Percentiles rank a stretch among this genome's conserved stretches.
These are phyloP conservation scores for Multifurca ochricompacta DNA, from an alignment of 768 basidiomycete genomes.

Conservation along the genomic window DNA sequence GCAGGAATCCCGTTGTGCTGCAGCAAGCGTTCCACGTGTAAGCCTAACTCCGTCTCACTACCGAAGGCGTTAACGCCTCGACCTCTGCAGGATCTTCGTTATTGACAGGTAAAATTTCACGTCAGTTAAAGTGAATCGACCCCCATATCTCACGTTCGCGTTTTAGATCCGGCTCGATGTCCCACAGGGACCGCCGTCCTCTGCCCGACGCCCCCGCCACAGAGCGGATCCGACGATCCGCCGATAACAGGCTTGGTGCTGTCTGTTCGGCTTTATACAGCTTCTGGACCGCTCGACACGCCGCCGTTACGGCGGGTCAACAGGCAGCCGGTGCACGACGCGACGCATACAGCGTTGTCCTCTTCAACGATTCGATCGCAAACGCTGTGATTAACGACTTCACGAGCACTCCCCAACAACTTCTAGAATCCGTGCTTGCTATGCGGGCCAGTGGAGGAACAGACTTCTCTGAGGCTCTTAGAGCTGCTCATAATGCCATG, in stretches of 20 bases:
- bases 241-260: slow-evolving; percentile 48
- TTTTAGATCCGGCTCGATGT: slow-evolving; percentile 47
- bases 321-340: slow-evolving; percentile 29
- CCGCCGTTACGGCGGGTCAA: slow-evolving; percentile 26
- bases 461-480: slow-evolving; percentile 37
- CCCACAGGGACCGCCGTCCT: slow-evolving; percentile 33
- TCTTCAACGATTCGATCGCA: slow-evolving; percentile 31
- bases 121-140: background rate
- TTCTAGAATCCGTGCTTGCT: slow-evolving; percentile 34
- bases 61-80: background rate
- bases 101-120: slow-evolving; percentile 36
- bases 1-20: slow-evolving; percentile 44
- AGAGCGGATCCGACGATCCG: slow-evolving; percentile 29
- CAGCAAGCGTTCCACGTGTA: slow-evolving; percentile 56
- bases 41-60: slow-evolving; percentile 20
- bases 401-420: slow-evolving; percentile 35
- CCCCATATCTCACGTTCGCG: background rate
- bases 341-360: slow-evolving; percentile 50
- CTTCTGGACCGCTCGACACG: slow-evolving; percentile 49
- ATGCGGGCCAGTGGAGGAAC: slow-evolving; percentile 33
- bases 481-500: slow-evolving; percentile 32
- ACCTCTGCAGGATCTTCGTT: slow-evolving; percentile 39
- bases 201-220: slow-evolving; percentile 37
- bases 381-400: slow-evolving; percentile 39
- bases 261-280: slow-evolving; percentile 47